Evolutionary conservation across 2,329 filamentous ascomycete genomes (phyloP), one percentile per base, ranked within the genome.

Genomic region (Botryotinia narcissicola): DNA sequence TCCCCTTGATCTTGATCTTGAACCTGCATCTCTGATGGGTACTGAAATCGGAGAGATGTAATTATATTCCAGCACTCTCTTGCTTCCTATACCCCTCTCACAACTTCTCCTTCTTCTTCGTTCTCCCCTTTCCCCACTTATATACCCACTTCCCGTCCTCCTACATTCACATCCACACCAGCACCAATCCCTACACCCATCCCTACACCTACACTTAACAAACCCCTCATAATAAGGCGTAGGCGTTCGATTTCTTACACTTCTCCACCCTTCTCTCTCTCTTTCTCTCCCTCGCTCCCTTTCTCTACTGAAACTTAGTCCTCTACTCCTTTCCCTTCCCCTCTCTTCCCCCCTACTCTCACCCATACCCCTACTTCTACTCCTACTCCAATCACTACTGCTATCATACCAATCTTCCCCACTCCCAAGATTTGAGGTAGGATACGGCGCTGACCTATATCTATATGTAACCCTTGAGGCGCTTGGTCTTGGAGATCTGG

Each of bases 111-210:
- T 29, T 20, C 63, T 48, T n/a, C 10, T 54, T n/a, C 10, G 32
- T 40, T 40, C 40, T 14, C 63, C 35, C 63, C 25, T 54, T 20
- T 10, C 66, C 29, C 22, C n/a, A 86, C 87, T 60, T 88, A 98
- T 59, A 89, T 92, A 10, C 93, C 91, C 7, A 94, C 90, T 42
- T 16, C 40, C 14, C 12, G 14, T 42, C 40, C 40, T 16, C 87
- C 98, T 60, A 89, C 92, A 12, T 93, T 91, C 8, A 94, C 90
- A 1, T 4, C 80, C 89, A 10, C 85, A 86, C 73, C 91, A 10
- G 37, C 85, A 86, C 73, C 91, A 7, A 46, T 46, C 20, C 3
- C 20, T 22, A 48, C 85, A 86, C 73, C 91, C 44, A 48, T 48
- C 20, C 8, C 20, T 22, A 48, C 44, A 48, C 20, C 44, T 4